Evolutionary conservation across 495 filamentous ascomycete species (phyloP), one percentile per base, ranked within the genome.

Genomic region (Tuber brumale): DNA sequence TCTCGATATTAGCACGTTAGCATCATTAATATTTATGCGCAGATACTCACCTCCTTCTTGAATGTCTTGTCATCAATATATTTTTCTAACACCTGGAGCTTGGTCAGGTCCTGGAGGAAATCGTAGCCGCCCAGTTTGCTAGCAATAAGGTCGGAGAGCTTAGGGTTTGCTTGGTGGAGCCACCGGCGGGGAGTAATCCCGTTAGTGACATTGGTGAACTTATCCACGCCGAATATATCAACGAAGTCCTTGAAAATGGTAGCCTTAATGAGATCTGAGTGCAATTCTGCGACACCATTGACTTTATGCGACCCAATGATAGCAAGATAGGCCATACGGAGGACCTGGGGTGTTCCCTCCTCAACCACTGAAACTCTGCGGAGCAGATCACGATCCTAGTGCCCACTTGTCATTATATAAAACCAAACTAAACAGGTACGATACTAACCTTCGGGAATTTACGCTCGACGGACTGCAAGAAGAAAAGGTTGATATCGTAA

Each of bases 241-340:
- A 99, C 95, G 82, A 99, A 99, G 85, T 98, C 96, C 85, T 94
- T 98, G 89, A 99, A 98, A 76, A 99, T 94, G n/a, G 95, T 99
- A 5, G 94, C 94, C 86, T 93, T 93, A 85, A 99, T 94, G 37
- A 99, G 88, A 82, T 99, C 95, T 7, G 95, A 99, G 85, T 99
- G 95, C 74, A 99, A 86, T 85, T 98, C 95, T 37, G 95, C 95
- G 42, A 99, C 95, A 82, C 95, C 95, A 81, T 99, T 99, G 85
- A 99, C 95, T 85, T 98, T 98, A 88, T 99, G 95, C 37, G 95
- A 98, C 43, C 96, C 95, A 82, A 99, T 94, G 77, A 97, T 92
- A 31, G 95, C 95, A 69, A 99, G 85, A 84, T 89, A 94, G 0
- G 96, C 95, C 95, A 99, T 99, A 81, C 94, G 91, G 72, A 99